Base-by-base conservation (phyloP, 2,329 filamentous ascomycete species). In the Ceratocystis ficicola region DNA sequence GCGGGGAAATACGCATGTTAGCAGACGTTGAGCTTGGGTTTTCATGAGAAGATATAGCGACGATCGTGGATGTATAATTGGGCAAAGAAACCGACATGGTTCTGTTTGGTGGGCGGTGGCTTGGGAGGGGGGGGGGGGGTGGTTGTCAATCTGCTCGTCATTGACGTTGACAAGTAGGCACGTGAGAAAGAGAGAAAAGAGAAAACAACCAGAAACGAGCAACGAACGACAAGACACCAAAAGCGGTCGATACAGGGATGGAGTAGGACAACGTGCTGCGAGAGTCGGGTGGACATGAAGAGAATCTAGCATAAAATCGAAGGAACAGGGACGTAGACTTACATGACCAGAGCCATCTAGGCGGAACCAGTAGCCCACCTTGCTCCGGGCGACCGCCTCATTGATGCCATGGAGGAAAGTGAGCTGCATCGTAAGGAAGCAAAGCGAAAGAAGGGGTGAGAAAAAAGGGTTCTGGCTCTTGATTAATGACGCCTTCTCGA, bases 281-380 rank as follows among this genome's bases (percentile, higher is more conserved):
- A 22, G 36, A 28, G 25, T 2, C 52, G 62, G 7, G 36, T 55
- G 48, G 36, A 32, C 12, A 20, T n/a, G 17, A 12, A 50, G 46
- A 50, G 44, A 48, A 20, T 6, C 3, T 0, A 2, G 17, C 0
- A 48, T 59, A 59, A 15, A 30, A 55, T 15, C 7, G 36, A 41
- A 41, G 12, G 20, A 15, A 62, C 44, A 32, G 20, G 25, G n/a
- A 5, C 48, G 20, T 25, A 52, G 25, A 81, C 85, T 79, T 82
- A 89, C 87, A 82, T 93, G 88, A 71, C 89, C 89, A 48, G 83
- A 90, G 70, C 88, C 88, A 69, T 95, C 89, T 50, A 95, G 83
- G 70, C 85, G 83, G 76, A 95, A 95, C 78, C 86, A 88, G 70
- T 80, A 79, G 69, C 89, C 89, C 68, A 90, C 80, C 44, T 80